These are phyloP conservation scores for Venturia nashicola DNA, from an alignment of 2,329 filamentous ascomycete species.

Conservation along the genomic window DNA sequence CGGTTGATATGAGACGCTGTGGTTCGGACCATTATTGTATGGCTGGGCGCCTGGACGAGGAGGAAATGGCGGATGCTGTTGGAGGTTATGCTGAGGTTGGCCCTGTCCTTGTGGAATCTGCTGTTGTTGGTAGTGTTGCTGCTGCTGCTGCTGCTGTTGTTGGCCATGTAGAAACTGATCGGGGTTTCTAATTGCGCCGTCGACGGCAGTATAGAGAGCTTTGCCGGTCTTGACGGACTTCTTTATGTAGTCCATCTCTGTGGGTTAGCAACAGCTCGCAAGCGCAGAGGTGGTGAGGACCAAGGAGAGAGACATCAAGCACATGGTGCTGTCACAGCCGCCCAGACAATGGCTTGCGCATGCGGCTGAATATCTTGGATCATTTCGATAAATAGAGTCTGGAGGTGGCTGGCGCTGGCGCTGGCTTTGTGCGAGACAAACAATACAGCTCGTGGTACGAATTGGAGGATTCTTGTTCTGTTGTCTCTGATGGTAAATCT, in stretches of 20 bases:
- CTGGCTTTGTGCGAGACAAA: background rate
- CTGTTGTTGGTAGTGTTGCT: background rate
- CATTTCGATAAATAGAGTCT: background rate
- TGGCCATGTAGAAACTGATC: background rate
- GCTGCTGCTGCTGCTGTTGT: background rate
- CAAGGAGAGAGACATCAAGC: background rate
- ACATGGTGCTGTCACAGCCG: background rate
- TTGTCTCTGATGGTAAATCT: background rate
- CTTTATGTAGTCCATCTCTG: background rate
- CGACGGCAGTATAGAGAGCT: background rate
- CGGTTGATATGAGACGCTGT: background rate
- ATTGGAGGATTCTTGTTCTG: background rate
- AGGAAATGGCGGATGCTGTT: background rate
- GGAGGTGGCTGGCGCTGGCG: background rate
- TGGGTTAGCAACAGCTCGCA: background rate
- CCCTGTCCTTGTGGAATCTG: background rate
- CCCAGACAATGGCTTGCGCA: background rate
- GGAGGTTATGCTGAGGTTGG: background rate
- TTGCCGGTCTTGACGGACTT: constrained; percentile 1
- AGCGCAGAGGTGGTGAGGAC: background rate
- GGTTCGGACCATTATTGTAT: background rate
- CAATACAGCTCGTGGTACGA: background rate
- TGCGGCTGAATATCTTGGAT: background rate
- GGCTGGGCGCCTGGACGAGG: background rate
- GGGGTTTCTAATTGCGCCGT: constrained; percentile 1